These are phyloP conservation scores for Panaeolus papilionaceus DNA, from an alignment of 768 basidiomycete genomes.

Conservation along the genomic window DNA sequence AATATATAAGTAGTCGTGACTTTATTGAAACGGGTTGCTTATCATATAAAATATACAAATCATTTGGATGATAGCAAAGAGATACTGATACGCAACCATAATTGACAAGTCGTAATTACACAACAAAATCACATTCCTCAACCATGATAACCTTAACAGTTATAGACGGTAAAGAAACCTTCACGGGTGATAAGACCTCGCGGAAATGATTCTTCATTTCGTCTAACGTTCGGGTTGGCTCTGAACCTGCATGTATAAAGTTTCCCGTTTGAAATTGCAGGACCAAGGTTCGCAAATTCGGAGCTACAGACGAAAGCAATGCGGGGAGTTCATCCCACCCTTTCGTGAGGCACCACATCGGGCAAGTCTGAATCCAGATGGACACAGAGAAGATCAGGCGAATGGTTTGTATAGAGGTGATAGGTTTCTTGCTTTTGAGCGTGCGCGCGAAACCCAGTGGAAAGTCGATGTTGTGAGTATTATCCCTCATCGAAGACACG, in stretches of 20 bases:
- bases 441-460: neutral
- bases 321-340: neutral
- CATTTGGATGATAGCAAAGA: too few species aligned
- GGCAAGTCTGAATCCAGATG: neutral
- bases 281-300: neutral
- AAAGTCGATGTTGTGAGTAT: neutral
- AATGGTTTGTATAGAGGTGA: neutral
- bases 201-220: neutral
- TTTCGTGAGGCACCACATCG: neutral
- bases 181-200: neutral
- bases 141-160: neutral
- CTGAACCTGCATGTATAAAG: neutral
- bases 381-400: neutral
- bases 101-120: neutral
- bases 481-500: neutral
- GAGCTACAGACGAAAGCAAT: neutral
- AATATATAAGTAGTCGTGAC: too few species aligned
- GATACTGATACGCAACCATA: too few species aligned
- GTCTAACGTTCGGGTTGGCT: neutral
- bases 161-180: too few species aligned
- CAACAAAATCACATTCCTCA: neutral
- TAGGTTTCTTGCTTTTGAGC: neutral
- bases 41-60: too few species aligned
- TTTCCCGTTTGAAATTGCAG: neutral
- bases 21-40: too few species aligned